Conservation (phyloP, 2,329 filamentous ascomycete species). For the Graphilbum ipis-grandicollis region DNA sequence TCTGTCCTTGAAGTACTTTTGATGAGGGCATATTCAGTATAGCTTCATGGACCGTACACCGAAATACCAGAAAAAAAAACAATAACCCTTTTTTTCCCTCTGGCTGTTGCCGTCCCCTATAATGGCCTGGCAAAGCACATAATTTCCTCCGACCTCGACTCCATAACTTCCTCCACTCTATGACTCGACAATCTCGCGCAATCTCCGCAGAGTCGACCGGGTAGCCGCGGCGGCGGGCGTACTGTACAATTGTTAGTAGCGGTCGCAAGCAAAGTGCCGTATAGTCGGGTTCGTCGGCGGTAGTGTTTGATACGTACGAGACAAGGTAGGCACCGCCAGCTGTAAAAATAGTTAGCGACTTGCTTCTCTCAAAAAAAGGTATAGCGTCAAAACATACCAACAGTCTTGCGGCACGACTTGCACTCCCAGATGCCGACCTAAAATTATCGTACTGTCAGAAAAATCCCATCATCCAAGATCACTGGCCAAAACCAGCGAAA, state of each 20-base stretch:
- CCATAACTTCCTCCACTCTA: slow-evolving; percentile 24
- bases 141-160: background rate
- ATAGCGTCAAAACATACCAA: slow-evolving; percentile 32
- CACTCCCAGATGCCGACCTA: slow-evolving; percentile 60
- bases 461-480: too few species aligned
- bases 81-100: slow-evolving; percentile 1
- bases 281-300: too few species aligned
- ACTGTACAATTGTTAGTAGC: slow-evolving; percentile 24
- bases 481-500: too few species aligned
- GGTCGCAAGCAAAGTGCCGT: too few species aligned
- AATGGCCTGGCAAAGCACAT: background rate
- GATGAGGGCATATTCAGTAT: background rate
- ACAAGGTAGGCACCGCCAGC: slow-evolving; percentile 85
- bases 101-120: background rate
- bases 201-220: slow-evolving; percentile 88
- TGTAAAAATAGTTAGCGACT: slow-evolving; percentile 1
- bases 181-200: slow-evolving; percentile 95
- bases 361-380: background rate
- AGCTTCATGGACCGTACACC: slow-evolving; percentile 1
- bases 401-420: slow-evolving; percentile 85
- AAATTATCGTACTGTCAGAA: background rate
- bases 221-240: slow-evolving; percentile 88
- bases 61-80: background rate
- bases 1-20: too few species aligned
- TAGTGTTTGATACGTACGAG: slow-evolving; percentile 92